Percentiles rank a stretch among this genome's conserved stretches.
These are phyloP conservation scores for Aspergillus funiculosus DNA, from an alignment of 495 filamentous ascomycete species.

Conservation along the genomic window DNA sequence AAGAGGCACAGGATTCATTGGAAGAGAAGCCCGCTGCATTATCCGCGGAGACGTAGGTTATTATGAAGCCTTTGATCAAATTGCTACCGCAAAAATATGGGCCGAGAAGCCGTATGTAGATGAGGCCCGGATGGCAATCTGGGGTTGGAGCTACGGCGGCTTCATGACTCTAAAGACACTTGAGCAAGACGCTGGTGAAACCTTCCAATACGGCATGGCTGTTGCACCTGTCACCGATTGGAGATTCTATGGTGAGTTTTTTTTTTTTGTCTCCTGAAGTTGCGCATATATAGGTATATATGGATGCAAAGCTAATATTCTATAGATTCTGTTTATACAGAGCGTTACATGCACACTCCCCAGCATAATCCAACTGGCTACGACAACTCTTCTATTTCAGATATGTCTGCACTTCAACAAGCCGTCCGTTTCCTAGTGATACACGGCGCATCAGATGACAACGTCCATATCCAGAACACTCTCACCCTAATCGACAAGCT, in stretches of 20 bases:
- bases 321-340: constrained; percentile 86
- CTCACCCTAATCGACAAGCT: constrained; percentile 80
- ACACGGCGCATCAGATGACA: constrained; percentile 93
- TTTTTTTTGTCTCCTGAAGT: too few relatives aligned
- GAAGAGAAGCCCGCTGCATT: constrained; percentile 73
- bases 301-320: too few relatives aligned
- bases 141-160: constrained; percentile 97
- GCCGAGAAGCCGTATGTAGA: constrained; percentile 79
- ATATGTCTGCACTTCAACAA: constrained; percentile 60
- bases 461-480: constrained; percentile 93
- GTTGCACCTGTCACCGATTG: constrained; percentile 97
- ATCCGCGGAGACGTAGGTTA: constrained; percentile 78
- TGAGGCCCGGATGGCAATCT: constrained; percentile 75
- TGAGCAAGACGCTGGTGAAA: constrained; percentile 80
- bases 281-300: too few relatives aligned
- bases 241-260: constrained; percentile 66
- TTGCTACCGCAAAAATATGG: constrained; percentile 84
- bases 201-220: constrained; percentile 95
- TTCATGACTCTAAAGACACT: constrained; percentile 97
- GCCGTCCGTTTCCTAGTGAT: constrained; percentile 87
- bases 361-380: constrained; percentile 76
- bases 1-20: constrained; percentile 86
- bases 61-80: constrained; percentile 86
- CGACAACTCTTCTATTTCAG: constrained; percentile 62
- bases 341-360: constrained; percentile 92